A percentile compares a stretch with the other conserved stretches of the same genome.
Evolutionary conservation across 352 stramenopile species (phyloP).

Genomic region (Globisporangium nunn): DNA sequence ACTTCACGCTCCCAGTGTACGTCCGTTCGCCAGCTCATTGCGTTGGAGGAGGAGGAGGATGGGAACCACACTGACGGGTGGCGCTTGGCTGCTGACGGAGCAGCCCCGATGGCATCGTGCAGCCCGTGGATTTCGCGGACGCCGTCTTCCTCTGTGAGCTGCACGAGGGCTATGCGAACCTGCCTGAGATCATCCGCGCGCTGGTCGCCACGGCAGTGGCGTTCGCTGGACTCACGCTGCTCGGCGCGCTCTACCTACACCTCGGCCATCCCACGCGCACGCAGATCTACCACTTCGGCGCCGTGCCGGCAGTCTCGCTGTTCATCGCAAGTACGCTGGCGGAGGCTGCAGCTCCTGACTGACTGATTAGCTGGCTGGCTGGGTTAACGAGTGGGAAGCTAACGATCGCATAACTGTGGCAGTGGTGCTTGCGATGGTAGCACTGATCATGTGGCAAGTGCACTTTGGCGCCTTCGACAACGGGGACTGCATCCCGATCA

Average conservation of each 20-base stretch:
- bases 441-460: conserved; percentile 51
- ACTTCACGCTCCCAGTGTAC: conserved; percentile 24
- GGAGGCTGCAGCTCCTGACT: too few relatives aligned
- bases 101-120: conserved; percentile 5
- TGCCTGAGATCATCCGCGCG: conserved; percentile 30
- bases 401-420: background rate
- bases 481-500: conserved; percentile 66
- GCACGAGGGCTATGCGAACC: conserved; percentile 17
- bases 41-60: too few relatives aligned
- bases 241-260: conserved; percentile 56
- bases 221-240: conserved; percentile 32
- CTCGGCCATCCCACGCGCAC: conserved; percentile 50
- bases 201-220: conserved; percentile 42
- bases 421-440: conserved; percentile 38
- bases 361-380: too few relatives aligned
- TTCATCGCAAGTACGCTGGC: conserved; percentile 27
- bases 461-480: conserved; percentile 53
- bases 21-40: background rate
- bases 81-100: background rate
- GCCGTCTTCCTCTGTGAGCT: conserved; percentile 26
- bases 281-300: conserved; percentile 53
- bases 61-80: too few relatives aligned
- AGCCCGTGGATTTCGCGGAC: conserved; percentile 14
- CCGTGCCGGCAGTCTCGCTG: conserved; percentile 43
- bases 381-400: background rate